phyloP scores from a whole-genome alignment of 2,329 filamentous ascomycete genomes.

The Cercospora canescens region DNA sequence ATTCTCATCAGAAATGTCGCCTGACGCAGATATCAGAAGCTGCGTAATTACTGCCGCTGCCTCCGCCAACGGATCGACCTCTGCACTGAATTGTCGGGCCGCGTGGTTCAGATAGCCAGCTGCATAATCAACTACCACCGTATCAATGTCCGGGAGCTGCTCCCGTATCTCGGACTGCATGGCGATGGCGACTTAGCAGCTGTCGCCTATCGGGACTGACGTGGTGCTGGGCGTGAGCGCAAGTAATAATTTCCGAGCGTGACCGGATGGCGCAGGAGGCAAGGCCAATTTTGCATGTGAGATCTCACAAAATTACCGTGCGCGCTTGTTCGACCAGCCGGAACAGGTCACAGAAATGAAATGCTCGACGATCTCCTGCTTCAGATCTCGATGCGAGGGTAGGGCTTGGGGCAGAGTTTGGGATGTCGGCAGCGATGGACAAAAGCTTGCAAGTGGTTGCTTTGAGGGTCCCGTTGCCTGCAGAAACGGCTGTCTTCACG shows the following conservation, averaged over 20 bases:
- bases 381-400: not conserved
- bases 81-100: constrained; percentile 76
- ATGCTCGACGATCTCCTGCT: not conserved
- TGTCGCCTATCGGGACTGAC: constrained; percentile 12
- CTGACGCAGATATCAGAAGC: constrained; percentile 89
- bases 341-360: not conserved
- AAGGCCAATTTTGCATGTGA: constrained; percentile 4
- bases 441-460: constrained; percentile 1
- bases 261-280: constrained; percentile 10
- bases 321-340: not conserved
- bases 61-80: constrained; percentile 78
- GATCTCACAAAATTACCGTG: not conserved
- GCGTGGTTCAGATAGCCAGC: constrained; percentile 94
- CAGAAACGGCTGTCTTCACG: not conserved
- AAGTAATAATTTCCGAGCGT: constrained; percentile 8
- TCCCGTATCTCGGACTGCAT: constrained; percentile 42
- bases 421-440: not conserved
- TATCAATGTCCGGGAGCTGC: constrained; percentile 38
- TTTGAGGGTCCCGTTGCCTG: not conserved
- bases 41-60: constrained; percentile 84
- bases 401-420: not conserved
- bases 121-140: constrained; percentile 41
- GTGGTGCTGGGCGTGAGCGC: constrained; percentile 10
- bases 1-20: constrained; percentile 69
- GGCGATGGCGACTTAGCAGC: constrained; percentile 8